Conservation (phyloP, 129 eudicot genomes). For the Flaveria brownii region DNA sequence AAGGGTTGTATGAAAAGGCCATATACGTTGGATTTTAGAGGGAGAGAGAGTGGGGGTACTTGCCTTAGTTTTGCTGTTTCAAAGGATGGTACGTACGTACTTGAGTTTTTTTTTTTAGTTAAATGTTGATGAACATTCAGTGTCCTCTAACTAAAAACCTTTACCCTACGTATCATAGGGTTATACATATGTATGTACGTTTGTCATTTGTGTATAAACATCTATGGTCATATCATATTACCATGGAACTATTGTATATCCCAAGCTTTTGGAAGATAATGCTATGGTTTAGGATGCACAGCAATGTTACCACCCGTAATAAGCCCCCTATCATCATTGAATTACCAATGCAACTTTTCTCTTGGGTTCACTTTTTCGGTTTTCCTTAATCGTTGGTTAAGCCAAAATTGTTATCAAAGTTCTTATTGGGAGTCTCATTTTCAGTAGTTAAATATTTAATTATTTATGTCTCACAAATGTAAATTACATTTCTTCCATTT, state of each 20-base stretch:
- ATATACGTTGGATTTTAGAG: constrained; percentile 30
- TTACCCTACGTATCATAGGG: constrained; percentile 14
- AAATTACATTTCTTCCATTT: too few species aligned
- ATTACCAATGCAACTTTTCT: too few species aligned
- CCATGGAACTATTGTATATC: constrained; percentile 22
- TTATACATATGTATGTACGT: constrained; percentile 4
- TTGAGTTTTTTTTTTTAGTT: constrained; percentile 23
- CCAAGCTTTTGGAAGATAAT: constrained; percentile 7
- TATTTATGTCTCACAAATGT: too few species aligned
- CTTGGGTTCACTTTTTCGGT: too few species aligned
- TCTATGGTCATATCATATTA: constrained; percentile 22
- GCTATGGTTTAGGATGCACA: not conserved
- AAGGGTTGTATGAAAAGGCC: constrained; percentile 36
- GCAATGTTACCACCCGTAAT: not conserved
- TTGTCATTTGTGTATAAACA: constrained; percentile 17
- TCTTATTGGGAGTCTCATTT: too few species aligned
- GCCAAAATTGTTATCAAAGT: too few species aligned
- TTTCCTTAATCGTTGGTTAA: too few species aligned
- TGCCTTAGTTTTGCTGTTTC: constrained; percentile 32
- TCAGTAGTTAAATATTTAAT: too few species aligned
- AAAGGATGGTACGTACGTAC: constrained; percentile 25
- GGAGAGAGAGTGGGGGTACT: not conserved
- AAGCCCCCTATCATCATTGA: not conserved
- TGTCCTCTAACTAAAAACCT: constrained; percentile 32
- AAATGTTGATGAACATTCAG: constrained; percentile 36